phyloP scores from a whole-genome alignment of 2,329 filamentous ascomycete species.

The Gliomastix tumulicola region DNA sequence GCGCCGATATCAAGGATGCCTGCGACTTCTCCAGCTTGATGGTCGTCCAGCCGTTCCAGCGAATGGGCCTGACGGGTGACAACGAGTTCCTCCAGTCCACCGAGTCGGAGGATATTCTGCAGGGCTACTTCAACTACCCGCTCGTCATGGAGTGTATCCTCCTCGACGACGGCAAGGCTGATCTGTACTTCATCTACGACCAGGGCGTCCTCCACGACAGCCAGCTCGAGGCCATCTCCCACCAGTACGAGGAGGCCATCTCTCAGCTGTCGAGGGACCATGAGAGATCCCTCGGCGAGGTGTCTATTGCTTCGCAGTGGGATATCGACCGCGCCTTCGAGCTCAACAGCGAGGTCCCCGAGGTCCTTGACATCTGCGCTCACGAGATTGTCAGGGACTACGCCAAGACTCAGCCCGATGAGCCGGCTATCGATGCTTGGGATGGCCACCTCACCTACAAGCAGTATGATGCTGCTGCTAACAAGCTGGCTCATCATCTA shows the following conservation, averaged over 20 bases:
- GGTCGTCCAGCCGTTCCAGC: conserved; percentile 3
- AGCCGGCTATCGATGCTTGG: conserved; percentile 31
- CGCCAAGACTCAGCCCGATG: conserved; percentile 19
- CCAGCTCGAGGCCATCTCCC: conserved; percentile 3
- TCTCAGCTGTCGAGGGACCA: neutral
- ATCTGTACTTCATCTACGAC: conserved; percentile 5
- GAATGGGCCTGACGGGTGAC: neutral
- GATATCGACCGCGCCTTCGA: neutral
- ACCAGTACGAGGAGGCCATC: conserved; percentile 3
- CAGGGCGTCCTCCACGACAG: neutral
- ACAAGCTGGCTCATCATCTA: conserved; percentile 26
- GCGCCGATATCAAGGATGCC: conserved; percentile 3
- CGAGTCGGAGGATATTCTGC: conserved; percentile 1
- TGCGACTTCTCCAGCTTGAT: conserved; percentile 4
- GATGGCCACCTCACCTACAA: conserved; percentile 32
- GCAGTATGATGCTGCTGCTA: conserved; percentile 28
- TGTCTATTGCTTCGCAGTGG: conserved; percentile 1
- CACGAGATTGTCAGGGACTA: conserved; percentile 30
- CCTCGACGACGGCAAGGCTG: conserved; percentile 1
- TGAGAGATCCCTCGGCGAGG: neutral
- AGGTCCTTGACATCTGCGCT: conserved; percentile 18
- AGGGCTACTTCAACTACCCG: conserved; percentile 6
- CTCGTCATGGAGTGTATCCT: conserved; percentile 4
- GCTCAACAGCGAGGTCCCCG: neutral
- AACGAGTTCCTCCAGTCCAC: neutral